Evolutionary conservation across 768 basidiomycete species (phyloP).

Genomic region (Rhodotorula graminis): DNA sequence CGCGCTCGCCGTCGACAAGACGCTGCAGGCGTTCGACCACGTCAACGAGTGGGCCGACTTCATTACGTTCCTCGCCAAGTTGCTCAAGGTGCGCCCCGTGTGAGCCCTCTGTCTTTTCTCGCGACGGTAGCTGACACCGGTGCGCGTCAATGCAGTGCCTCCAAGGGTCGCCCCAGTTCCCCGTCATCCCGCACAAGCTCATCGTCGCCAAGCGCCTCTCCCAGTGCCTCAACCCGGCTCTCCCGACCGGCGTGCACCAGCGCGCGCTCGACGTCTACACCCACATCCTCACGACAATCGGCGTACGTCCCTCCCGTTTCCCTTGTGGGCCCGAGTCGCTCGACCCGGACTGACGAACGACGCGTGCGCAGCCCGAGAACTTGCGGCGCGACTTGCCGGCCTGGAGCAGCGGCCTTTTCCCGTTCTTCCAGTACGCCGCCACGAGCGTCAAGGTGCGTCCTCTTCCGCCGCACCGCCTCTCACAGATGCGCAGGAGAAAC

Average conservation of each 20-base stretch:
- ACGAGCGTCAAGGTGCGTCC: constrained; percentile 82
- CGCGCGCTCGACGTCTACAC: constrained; percentile 90
- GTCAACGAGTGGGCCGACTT: constrained; percentile 99
- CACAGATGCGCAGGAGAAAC: background rate
- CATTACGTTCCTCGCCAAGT: constrained; percentile 71
- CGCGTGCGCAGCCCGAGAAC: constrained; percentile 65
- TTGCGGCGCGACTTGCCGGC: constrained; percentile 76
- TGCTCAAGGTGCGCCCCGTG: constrained; percentile 42
- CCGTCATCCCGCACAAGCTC: constrained; percentile 90
- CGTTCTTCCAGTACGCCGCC: constrained; percentile 98
- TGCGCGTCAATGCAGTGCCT: constrained; percentile 60
- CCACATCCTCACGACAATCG: constrained; percentile 83
- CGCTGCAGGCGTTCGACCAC: constrained; percentile 84
- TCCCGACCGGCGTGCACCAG: constrained; percentile 95
- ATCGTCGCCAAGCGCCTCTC: constrained; percentile 89
- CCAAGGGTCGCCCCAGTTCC: constrained; percentile 87
- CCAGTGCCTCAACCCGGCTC: constrained; percentile 94
- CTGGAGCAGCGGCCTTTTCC: constrained; percentile 94
- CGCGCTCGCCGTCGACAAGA: constrained; percentile 83
- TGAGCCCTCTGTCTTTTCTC: no score
- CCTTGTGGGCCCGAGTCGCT: no score
- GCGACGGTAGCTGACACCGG: background rate
- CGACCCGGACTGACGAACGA: no score
- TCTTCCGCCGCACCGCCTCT: background rate
- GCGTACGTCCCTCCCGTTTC: constrained; percentile 54